Evolutionary conservation across 768 basidiomycete genomes (phyloP).

Genomic region (Lactarius psammicola): DNA sequence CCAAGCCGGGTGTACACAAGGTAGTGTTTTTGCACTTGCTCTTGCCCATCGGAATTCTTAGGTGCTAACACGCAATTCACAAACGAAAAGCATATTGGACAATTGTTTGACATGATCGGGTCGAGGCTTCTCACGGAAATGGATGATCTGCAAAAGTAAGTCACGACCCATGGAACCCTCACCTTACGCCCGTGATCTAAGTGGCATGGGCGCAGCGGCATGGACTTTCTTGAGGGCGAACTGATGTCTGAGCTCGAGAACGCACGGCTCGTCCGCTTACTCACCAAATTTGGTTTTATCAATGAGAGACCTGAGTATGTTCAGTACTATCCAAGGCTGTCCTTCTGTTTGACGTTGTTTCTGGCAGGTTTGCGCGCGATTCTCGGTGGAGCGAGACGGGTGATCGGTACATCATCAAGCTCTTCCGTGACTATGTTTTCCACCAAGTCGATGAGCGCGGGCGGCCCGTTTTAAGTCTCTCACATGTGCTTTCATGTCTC

Average conservation of each 20-base stretch:
- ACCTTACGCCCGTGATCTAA: constrained; percentile 4
- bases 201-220: constrained; percentile 49
- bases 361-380: constrained; percentile 85
- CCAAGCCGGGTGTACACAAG: constrained; percentile 67
- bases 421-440: constrained; percentile 98
- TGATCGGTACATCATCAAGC: constrained; percentile 95
- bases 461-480: constrained; percentile 83
- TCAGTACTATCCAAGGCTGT: neutral
- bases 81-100: constrained; percentile 60
- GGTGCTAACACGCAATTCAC: neutral
- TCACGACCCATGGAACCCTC: neutral
- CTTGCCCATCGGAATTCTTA: neutral
- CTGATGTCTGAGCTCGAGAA: constrained; percentile 91
- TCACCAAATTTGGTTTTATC: constrained; percentile 96
- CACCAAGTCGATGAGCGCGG: constrained; percentile 94
- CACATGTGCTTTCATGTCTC: constrained; percentile 86
- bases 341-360: neutral
- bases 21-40: constrained; percentile 37
- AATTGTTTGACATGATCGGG: constrained; percentile 78
- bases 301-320: constrained; percentile 98
- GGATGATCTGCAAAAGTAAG: constrained; percentile 78
- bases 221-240: constrained; percentile 80
- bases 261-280: constrained; percentile 80
- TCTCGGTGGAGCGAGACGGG: constrained; percentile 98
- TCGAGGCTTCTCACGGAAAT: constrained; percentile 72